Evolutionary conservation across 2,329 filamentous ascomycete genomes (phyloP), one percentile per base, ranked within the genome.

Genomic region (Stylonectria norvegica): DNA sequence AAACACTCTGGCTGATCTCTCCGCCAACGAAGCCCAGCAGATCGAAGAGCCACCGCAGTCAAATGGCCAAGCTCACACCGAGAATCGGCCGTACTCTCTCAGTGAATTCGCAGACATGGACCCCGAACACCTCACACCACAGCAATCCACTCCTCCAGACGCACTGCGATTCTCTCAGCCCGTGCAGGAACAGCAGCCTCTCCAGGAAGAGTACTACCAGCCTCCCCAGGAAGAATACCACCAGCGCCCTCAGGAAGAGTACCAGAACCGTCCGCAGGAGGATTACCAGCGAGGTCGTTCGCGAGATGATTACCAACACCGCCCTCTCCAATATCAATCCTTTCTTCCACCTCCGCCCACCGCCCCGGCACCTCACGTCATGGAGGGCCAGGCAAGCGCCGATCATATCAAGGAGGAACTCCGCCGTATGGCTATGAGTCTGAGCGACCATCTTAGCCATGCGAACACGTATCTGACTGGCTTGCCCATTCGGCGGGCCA

Each of bases 341-440:
- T 48, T 53, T 28, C 47, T 52, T 15, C 40, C 69, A 66, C 14
- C 64, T 61, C 3, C 61, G 65, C 17, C 72, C 69, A 4, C 62
- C 2, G 70, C 72, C 8, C 77, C 76, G 2, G 69, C 72, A 2
- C 59, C 67, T 3, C 66, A 68, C 36, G 74, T 78, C 28, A 72
- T 81, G 66, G 75, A 79, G 53, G 75, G 75, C 3, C 66, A 70
- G 20, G 74, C 75, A 1, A 70, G 72, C 0, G 57, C 66, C 4
- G 69, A 71, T 17, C 76, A 78, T 34, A 71, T 76, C 15, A 71
- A 71, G 30, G 68, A 72, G 41, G 67, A 72, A 49, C 64, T 80
- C 46, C 68, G 75, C 7, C 66, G 70, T 14, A 62, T 80, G 43
- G 68, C 73, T 11, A 70, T 71, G 58, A 71, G 66, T 40, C 59